phyloP scores from a whole-genome alignment of 352 stramenopile species.

The Aphanomyces euteiches region DNA sequence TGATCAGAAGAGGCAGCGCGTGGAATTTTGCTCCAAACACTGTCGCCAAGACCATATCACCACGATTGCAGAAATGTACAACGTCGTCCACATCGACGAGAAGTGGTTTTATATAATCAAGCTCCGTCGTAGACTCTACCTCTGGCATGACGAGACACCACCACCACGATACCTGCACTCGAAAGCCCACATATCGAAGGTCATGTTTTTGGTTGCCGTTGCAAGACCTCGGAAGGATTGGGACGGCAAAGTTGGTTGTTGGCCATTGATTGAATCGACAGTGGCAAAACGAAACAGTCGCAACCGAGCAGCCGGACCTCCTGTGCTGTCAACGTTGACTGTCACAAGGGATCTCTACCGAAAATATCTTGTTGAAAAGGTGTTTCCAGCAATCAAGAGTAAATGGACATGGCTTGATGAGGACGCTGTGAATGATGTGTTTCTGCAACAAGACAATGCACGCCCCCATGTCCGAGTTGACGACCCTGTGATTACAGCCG shows the following conservation, averaged over 20 bases:
- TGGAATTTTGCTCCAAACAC: background rate
- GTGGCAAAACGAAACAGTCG: background rate
- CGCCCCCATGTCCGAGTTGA: background rate
- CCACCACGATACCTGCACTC: background rate
- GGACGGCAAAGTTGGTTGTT: constrained; percentile 12
- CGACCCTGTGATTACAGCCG: background rate
- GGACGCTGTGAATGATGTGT: background rate
- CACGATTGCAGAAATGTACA: background rate
- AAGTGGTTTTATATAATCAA: constrained; percentile 17
- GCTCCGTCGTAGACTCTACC: background rate
- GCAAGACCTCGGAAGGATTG: constrained; percentile 4
- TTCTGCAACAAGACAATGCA: constrained; percentile 13
- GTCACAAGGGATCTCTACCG: constrained; percentile 9
- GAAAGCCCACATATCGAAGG: constrained; percentile 11
- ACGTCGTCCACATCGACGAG: constrained; percentile 13
- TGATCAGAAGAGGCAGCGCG: background rate
- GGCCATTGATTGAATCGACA: background rate
- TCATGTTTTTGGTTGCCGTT: constrained; percentile 20
- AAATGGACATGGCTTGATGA: background rate
- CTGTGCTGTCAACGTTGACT: background rate
- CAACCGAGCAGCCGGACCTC: background rate
- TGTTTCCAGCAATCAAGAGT: background rate
- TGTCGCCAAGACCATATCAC: background rate
- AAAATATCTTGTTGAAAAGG: background rate
- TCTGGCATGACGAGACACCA: background rate